Conservation (phyloP, 2,329 filamentous ascomycete species). For the Monosporascus sp. region DNA sequence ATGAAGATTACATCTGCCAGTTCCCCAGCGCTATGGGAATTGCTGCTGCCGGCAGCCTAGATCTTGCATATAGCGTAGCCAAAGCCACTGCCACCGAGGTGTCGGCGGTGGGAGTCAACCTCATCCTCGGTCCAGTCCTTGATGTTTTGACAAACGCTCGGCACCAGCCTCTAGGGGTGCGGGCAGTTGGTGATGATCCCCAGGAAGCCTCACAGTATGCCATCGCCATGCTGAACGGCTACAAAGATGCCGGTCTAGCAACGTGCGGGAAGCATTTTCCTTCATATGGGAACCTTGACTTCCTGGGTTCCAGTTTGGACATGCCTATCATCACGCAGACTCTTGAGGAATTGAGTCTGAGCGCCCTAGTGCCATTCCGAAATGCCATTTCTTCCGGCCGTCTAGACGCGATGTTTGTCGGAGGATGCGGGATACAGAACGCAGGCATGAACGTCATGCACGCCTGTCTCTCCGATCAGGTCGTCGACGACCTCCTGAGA, state of each 20-base stretch:
- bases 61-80: constrained; percentile 83
- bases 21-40: constrained; percentile 97
- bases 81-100: constrained; percentile 92
- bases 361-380: constrained; percentile 83
- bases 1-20: constrained; percentile 91
- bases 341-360: constrained; percentile 85
- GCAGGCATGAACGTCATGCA: constrained; percentile 92
- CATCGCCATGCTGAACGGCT: constrained; percentile 85
- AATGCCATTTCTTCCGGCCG: constrained; percentile 79
- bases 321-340: constrained; percentile 96
- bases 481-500: constrained; percentile 84
- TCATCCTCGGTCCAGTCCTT: constrained; percentile 88
- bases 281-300: constrained; percentile 91
- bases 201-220: constrained; percentile 92
- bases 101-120: constrained; percentile 87
- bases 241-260: constrained; percentile 81
- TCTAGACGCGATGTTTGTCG: constrained; percentile 91
- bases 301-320: constrained; percentile 82
- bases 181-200: constrained; percentile 86
- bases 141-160: constrained; percentile 92
- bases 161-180: constrained; percentile 84
- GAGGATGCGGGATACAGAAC: constrained; percentile 87
- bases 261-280: constrained; percentile 96
- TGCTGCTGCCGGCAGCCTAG: constrained; percentile 80
- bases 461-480: constrained; percentile 86